Percentiles rank a stretch among this genome's conserved stretches.
Evolutionary conservation across 306 rosid genomes (phyloP).

Genomic region (Herpetospermum pedunculosum): DNA sequence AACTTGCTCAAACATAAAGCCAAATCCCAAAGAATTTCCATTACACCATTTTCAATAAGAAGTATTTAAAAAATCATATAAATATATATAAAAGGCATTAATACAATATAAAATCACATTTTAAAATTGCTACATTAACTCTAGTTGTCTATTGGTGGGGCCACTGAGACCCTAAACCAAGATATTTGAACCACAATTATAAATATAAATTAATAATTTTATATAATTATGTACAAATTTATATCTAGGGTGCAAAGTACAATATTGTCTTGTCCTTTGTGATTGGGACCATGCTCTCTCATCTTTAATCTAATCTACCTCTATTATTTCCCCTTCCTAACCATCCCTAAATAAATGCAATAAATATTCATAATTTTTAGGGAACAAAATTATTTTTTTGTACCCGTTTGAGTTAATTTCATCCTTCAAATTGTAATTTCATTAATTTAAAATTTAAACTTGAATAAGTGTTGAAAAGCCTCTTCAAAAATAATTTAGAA

Average conservation of each 20-base stretch:
- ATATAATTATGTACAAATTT: neutral
- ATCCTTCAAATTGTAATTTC: neutral
- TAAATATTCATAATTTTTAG: neutral
- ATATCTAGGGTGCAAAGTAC: neutral
- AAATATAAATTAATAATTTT: neutral
- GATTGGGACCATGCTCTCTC: neutral
- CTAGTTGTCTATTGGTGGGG: neutral
- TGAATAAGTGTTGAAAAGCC: too few species aligned
- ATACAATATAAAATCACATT: neutral
- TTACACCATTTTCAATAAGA: neutral
- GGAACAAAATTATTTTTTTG: neutral
- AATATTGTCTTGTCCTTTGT: conserved; percentile 3
- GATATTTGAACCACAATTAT: neutral
- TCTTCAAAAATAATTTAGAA: too few species aligned
- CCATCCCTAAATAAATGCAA: conserved; percentile 3
- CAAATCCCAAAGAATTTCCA: neutral
- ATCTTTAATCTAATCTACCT: neutral
- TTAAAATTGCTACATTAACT: neutral
- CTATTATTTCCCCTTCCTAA: neutral
- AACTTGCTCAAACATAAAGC: neutral
- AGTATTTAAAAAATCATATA: neutral
- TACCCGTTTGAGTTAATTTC: neutral
- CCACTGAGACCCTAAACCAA: neutral
- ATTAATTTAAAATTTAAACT: neutral
- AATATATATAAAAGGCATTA: too few species aligned